phyloP scores from a whole-genome alignment of 768 basidiomycete species.

The Phaeolepiota aurea region DNA sequence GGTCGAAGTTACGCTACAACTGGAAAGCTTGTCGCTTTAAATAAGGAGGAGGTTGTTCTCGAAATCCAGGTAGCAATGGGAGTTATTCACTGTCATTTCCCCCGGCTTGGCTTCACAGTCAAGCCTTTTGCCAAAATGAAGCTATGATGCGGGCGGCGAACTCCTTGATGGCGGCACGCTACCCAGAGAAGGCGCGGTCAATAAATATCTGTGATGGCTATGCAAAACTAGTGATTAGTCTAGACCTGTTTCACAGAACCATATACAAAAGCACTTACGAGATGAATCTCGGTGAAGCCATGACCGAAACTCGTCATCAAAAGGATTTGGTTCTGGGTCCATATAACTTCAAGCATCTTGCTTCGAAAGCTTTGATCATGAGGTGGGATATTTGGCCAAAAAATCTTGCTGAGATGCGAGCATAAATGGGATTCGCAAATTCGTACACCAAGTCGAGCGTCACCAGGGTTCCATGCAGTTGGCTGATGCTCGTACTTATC shows the following conservation, averaged over 20 bases:
- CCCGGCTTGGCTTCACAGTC: constrained; percentile 31
- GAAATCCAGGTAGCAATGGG: constrained; percentile 34
- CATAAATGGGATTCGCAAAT: constrained; percentile 83
- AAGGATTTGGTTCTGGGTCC: too few species aligned
- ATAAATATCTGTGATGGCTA: too few species aligned
- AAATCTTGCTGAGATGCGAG: constrained; percentile 74
- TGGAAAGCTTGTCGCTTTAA: constrained; percentile 44
- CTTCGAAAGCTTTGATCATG: constrained; percentile 92
- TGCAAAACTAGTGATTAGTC: too few species aligned
- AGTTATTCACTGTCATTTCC: constrained; percentile 43
- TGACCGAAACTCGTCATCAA: too few species aligned
- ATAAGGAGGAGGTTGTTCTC: constrained; percentile 38
- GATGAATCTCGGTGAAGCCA: too few species aligned
- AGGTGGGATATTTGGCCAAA: constrained; percentile 80
- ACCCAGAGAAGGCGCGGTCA: too few species aligned
- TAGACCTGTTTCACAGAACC: too few species aligned
- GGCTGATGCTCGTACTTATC: too few species aligned
- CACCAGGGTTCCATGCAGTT: constrained; percentile 61
- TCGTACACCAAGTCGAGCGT: constrained; percentile 80
- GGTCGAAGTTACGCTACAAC: constrained; percentile 32
- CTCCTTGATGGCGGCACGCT: too few species aligned
- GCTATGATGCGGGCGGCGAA: too few species aligned
- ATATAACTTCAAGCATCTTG: constrained; percentile 69
- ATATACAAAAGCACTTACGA: too few species aligned
- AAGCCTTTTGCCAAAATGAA: constrained; percentile 6